Conservation (phyloP, 2,329 filamentous ascomycete genomes). For the Dactylellina cionopaga region DNA sequence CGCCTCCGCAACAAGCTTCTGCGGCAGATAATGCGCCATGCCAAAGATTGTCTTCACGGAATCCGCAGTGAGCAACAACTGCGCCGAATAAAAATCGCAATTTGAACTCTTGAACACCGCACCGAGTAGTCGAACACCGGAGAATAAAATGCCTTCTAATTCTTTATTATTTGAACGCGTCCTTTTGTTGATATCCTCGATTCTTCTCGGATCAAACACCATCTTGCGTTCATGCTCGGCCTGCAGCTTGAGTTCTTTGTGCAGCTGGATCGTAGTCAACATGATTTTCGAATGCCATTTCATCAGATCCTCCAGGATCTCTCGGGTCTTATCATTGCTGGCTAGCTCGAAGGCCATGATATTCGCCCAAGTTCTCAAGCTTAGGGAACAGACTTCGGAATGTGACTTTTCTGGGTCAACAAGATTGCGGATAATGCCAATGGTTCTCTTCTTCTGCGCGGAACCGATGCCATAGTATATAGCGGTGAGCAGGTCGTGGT, state of each 20-base stretch:
- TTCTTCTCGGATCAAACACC: conserved; percentile 9
- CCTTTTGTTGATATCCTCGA: conserved; percentile 16
- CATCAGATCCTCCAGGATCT: conserved; percentile 65
- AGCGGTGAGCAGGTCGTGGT: conserved; percentile 74
- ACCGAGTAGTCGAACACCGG: conserved; percentile 16
- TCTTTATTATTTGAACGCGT: conserved; percentile 1
- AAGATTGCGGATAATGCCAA: conserved; percentile 67
- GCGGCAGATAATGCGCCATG: conserved; percentile 50
- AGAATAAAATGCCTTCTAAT: conserved; percentile 17
- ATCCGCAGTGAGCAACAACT: not conserved
- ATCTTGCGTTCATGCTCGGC: conserved; percentile 17
- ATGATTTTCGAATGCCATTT: conserved; percentile 70
- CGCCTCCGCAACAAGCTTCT: conserved; percentile 54
- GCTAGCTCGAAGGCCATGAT: conserved; percentile 70
- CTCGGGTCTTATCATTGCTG: conserved; percentile 60
- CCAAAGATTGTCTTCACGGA: conserved; percentile 26
- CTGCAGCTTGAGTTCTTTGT: conserved; percentile 65
- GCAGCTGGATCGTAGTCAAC: conserved; percentile 69
- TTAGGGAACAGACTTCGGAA: conserved; percentile 74
- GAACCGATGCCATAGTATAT: conserved; percentile 73
- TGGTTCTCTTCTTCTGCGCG: conserved; percentile 60
- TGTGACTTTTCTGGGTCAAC: conserved; percentile 71
- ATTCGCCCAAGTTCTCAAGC: conserved; percentile 71
- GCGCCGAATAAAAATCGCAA: conserved; percentile 38
- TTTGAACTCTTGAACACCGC: conserved; percentile 7